phyloP scores from a whole-genome alignment of 78 protist species.

The Emiliania huxleyi region DNA sequence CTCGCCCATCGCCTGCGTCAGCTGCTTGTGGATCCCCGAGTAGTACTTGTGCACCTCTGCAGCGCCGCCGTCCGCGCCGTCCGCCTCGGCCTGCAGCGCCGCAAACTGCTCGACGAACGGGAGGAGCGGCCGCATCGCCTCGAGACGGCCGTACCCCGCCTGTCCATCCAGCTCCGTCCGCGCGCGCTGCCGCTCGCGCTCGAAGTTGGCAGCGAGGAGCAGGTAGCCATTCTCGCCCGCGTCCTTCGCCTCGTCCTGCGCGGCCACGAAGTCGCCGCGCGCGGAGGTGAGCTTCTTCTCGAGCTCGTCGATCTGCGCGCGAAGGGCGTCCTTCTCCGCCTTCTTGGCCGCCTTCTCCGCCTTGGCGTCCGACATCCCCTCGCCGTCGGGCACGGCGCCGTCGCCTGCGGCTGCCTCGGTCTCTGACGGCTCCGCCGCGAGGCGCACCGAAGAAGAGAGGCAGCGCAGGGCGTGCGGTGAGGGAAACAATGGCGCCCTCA shows the following conservation, averaged over 20 bases:
- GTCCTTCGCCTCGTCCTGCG: not conserved
- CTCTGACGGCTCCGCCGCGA: too few species aligned
- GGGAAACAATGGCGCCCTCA: too few species aligned
- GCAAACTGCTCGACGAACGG: not conserved
- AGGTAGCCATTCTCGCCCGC: slow-evolving; percentile 1
- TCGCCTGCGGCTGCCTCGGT: too few species aligned
- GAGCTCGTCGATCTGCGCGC: not conserved
- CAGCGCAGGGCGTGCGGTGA: too few species aligned
- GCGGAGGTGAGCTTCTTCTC: not conserved
- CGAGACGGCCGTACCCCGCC: not conserved
- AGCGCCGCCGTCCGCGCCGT: not conserved
- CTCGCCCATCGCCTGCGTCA: too few species aligned
- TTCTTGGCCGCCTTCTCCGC: not conserved
- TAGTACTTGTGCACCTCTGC: not conserved
- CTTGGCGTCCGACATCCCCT: too few species aligned
- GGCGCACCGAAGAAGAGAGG: too few species aligned
- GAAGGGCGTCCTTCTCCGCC: not conserved
- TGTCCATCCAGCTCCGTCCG: not conserved
- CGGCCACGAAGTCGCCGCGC: not conserved
- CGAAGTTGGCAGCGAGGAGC: slow-evolving; percentile 22
- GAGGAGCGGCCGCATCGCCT: not conserved
- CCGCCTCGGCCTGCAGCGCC: not conserved
- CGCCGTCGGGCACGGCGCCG: too few species aligned
- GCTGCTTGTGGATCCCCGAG: not conserved
- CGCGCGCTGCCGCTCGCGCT: not conserved